Evolutionary conservation across 805 yeast species (phyloP).

Genomic region (Kodamaea nitidulidarum): DNA sequence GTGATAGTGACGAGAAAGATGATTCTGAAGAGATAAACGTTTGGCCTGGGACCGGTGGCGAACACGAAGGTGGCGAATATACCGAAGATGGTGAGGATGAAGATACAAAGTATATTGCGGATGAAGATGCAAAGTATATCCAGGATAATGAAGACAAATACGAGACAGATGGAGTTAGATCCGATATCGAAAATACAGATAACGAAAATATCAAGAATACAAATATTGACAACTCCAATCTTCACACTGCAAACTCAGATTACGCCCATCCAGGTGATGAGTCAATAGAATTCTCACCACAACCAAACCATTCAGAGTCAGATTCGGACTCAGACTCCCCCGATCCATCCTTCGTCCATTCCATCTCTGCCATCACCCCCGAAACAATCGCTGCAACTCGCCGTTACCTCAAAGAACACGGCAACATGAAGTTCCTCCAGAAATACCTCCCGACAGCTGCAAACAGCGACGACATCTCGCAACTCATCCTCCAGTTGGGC

Average conservation of each 20-base stretch:
- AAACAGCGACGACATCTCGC: conserved; percentile 51
- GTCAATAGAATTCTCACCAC: too few species aligned
- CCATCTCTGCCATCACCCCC: conserved; percentile 10
- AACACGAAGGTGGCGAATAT: conserved; percentile 1
- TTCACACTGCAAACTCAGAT: too few species aligned
- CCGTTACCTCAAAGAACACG: conserved; percentile 53
- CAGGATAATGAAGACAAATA: too few species aligned
- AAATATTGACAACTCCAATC: too few species aligned
- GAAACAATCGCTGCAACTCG: conserved; percentile 24
- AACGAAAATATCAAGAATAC: background rate
- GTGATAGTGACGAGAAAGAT: conserved; percentile 2
- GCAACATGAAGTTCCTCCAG: conserved; percentile 57
- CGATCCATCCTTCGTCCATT: conserved; percentile 1
- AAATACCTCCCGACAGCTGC: conserved; percentile 60
- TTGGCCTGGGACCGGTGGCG: too few species aligned
- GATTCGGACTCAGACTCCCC: conserved; percentile 1
- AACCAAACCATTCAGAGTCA: background rate
- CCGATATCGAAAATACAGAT: background rate
- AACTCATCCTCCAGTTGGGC: conserved; percentile 61
- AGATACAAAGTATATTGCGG: background rate
- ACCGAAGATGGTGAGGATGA: background rate
- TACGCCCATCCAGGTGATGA: too few species aligned
- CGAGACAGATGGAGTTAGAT: too few species aligned
- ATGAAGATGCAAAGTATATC: background rate
- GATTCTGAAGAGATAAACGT: background rate